These are phyloP conservation scores for Malbranchea zuffiana DNA, from an alignment of 2,329 filamentous ascomycete genomes.

Conservation along the genomic window DNA sequence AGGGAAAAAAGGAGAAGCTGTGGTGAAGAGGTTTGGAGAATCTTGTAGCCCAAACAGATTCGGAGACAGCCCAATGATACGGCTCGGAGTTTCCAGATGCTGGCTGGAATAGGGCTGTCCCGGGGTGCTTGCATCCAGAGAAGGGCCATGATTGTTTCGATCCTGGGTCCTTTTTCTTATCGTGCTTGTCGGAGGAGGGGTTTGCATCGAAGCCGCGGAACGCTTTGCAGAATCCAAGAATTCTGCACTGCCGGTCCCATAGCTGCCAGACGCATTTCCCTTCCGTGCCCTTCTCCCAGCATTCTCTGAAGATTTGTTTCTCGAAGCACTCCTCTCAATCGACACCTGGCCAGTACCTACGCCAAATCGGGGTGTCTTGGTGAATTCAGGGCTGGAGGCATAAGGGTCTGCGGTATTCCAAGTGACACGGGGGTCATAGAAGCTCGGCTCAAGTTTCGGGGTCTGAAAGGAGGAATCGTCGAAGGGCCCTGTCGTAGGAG, in stretches of 20 bases:
- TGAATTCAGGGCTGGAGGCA: conserved; percentile 37
- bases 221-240: conserved; percentile 5
- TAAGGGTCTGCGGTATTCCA: conserved; percentile 39
- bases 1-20: conserved; percentile 47
- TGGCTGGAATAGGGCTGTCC: conserved; percentile 13
- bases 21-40: conserved; percentile 47
- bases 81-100: conserved; percentile 37
- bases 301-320: conserved; percentile 13
- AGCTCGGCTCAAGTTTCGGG: conserved; percentile 38
- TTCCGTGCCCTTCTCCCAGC: conserved; percentile 7
- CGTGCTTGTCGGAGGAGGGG: conserved; percentile 50
- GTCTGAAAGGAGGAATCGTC: conserved; percentile 34
- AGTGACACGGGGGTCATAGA: conserved; percentile 37
- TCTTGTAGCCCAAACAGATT: conserved; percentile 46
- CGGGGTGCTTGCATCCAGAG: conserved; percentile 7
- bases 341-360: conserved; percentile 17
- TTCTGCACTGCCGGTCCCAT: neutral
- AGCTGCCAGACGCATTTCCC: neutral
- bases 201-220: conserved; percentile 42
- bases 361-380: conserved; percentile 33
- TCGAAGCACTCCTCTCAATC: too few relatives aligned
- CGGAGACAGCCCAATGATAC: conserved; percentile 35
- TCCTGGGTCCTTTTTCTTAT: conserved; percentile 38
- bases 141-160: conserved; percentile 1
- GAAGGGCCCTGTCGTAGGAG: conserved; percentile 30